Evolutionary conservation across 768 basidiomycete genomes (phyloP), one percentile per base, ranked within the genome.

Genomic region (Lentinula boryana): DNA sequence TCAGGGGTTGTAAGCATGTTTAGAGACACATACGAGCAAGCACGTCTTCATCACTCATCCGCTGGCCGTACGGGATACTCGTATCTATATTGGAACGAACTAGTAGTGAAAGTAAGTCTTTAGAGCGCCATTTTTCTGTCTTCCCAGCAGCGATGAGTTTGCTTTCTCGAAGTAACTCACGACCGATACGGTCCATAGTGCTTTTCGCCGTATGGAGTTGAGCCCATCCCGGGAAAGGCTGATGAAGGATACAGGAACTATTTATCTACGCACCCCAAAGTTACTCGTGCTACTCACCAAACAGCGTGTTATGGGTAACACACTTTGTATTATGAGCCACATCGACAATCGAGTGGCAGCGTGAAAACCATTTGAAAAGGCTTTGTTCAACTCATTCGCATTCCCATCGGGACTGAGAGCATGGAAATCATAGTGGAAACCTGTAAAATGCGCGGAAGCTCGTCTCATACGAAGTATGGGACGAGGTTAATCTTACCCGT

Each of bases 21-120:
- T 21, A 0, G 56, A 38, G 12, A 43, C 5, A 57, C 60, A 15
- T 60, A 65, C 66, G 68, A 5, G 66, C 59, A 3, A 81, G 38
- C 4, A 85, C 79, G 50, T 84, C 84, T 18, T 73, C 72, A 32
- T 84, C 84, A 1, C 74, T 75, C 64, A 85, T 59, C 38, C 67
- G 68, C 65, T 80, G 78, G 31, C 61, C 70, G n/a, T 78, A 77
- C 0, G 76, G 74, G 2, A 81, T 62, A 63, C 82, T 78, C 1
- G 70, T 71, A 2, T 78, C 78, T 75, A 82, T 72, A 66, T 84
- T 84, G 4, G 82, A 81, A 60, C 71, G 73, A 62, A 84, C 72
- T 7, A 84, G 70, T 13, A 81, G 63, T 13, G 76, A 77, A 21
- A 84, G 68, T 8, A 84, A 60, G 65, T 84, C 83, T 7, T 77